phyloP scores from a whole-genome alignment of 2,329 filamentous ascomycete species.

The Trichophyton rubrum region DNA sequence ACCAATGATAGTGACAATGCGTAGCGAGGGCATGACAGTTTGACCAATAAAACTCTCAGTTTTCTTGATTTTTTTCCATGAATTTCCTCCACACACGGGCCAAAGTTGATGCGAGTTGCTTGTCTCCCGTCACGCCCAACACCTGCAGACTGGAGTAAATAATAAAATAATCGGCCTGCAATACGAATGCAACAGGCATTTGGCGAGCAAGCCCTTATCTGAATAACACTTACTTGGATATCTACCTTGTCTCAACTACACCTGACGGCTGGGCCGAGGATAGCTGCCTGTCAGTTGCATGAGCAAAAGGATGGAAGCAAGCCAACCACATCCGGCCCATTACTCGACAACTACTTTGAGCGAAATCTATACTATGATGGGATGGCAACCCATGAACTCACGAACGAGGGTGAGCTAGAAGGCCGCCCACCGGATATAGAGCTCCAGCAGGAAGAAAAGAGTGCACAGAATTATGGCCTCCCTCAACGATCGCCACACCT shows the following conservation, averaged over 20 bases:
- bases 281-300: background rate
- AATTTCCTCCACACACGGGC: too few species aligned
- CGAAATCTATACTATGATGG: slow-evolving; percentile 3
- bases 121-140: too few species aligned
- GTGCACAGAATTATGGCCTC: background rate
- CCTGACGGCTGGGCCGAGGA: background rate
- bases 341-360: background rate
- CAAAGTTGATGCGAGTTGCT: too few species aligned
- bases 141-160: too few species aligned
- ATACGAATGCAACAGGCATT: too few species aligned
- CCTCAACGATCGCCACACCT: background rate
- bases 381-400: slow-evolving; percentile 4
- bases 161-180: too few species aligned
- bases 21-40: too few species aligned
- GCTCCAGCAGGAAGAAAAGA: background rate
- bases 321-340: background rate
- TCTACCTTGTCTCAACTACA: background rate
- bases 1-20: too few species aligned
- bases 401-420: slow-evolving; percentile 1
- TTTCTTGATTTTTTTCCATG: too few species aligned
- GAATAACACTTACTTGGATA: background rate
- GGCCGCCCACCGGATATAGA: background rate
- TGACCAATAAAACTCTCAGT: too few species aligned
- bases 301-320: slow-evolving; percentile 2
- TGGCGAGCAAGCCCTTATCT: background rate